These are phyloP conservation scores for Scytalidium sp. DNA, from an alignment of 2,329 filamentous ascomycete genomes.

Conservation along the genomic window DNA sequence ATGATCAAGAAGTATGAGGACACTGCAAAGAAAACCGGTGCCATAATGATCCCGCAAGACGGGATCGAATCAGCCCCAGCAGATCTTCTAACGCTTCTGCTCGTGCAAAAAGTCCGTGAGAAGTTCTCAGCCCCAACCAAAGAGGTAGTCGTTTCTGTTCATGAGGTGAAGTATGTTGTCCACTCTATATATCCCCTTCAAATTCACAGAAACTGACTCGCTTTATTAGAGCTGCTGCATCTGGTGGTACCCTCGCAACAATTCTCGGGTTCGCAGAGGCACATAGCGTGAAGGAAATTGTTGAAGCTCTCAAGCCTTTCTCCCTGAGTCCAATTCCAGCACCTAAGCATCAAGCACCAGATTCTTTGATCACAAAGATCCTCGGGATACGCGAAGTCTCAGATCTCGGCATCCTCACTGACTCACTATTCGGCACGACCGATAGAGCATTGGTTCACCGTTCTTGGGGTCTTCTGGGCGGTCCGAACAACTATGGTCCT, in stretches of 20 bases:
- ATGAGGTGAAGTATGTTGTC: constrained; percentile 36
- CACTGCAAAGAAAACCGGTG: constrained; percentile 49
- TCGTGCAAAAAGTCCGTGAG: constrained; percentile 45
- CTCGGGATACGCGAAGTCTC: constrained; percentile 48
- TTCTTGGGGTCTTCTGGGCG: constrained; percentile 56
- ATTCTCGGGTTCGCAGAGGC: constrained; percentile 56
- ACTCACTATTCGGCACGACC: constrained; percentile 45
- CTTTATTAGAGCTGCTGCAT: constrained; percentile 44
- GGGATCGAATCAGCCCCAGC: constrained; percentile 61
- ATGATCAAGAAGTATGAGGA: constrained; percentile 61
- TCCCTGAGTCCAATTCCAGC: constrained; percentile 53
- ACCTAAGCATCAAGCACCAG: constrained; percentile 23
- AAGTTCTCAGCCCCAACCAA: constrained; percentile 46
- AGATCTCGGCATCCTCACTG: constrained; percentile 53
- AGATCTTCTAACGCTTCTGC: constrained; percentile 55
- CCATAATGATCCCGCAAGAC: constrained; percentile 58
- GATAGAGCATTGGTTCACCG: constrained; percentile 57
- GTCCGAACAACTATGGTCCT: constrained; percentile 53
- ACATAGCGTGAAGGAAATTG: constrained; percentile 47
- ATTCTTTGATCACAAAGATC: constrained; percentile 41
- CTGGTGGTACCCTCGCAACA: constrained; percentile 68
- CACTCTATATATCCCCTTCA: not conserved
- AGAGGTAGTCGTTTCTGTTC: constrained; percentile 51
- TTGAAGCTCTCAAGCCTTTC: constrained; percentile 45
- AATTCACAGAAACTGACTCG: not conserved